Evolutionary conservation across 1,284 basidiomycete species (phyloP).

Genomic region (Heliocybe sulcata): DNA sequence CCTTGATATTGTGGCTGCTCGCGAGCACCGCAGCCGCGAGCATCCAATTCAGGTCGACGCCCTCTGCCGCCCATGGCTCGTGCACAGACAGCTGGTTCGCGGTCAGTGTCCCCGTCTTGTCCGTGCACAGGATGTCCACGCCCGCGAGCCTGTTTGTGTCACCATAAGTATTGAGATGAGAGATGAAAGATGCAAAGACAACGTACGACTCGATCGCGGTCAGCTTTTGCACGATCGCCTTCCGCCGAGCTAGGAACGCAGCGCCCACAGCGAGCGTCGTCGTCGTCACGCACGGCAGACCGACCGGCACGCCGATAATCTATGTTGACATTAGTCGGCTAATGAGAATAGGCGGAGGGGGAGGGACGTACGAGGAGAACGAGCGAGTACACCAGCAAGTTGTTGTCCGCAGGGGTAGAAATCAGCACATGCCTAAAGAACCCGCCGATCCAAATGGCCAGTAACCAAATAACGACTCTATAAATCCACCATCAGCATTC

Average conservation of each 20-base stretch:
- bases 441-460: slow-evolving; percentile 37
- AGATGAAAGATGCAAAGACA: background rate
- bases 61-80: slow-evolving; percentile 27
- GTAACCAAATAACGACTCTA: slow-evolving; percentile 37
- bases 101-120: slow-evolving; percentile 50
- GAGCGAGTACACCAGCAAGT: slow-evolving; percentile 39
- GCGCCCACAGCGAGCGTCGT: slow-evolving; percentile 45
- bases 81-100: slow-evolving; percentile 51
- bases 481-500: too few relatives aligned
- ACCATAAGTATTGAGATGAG: background rate
- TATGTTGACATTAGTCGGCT: slow-evolving; percentile 2
- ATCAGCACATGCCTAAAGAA: slow-evolving; percentile 39
- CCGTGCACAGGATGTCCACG: slow-evolving; percentile 49
- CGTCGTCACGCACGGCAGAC: slow-evolving; percentile 32
- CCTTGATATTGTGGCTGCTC: slow-evolving; percentile 48
- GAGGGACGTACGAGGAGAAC: slow-evolving; percentile 25
- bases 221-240: slow-evolving; percentile 56
- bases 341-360: background rate
- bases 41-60: slow-evolving; percentile 22
- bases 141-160: slow-evolving; percentile 36
- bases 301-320: slow-evolving; percentile 48
- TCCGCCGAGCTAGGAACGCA: slow-evolving; percentile 42
- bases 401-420: slow-evolving; percentile 37
- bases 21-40: slow-evolving; percentile 34
- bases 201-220: slow-evolving; percentile 38